These are phyloP conservation scores for Cupressus sempervirens DNA, from an alignment of 75 land plant genomes.

Conservation along the genomic window DNA sequence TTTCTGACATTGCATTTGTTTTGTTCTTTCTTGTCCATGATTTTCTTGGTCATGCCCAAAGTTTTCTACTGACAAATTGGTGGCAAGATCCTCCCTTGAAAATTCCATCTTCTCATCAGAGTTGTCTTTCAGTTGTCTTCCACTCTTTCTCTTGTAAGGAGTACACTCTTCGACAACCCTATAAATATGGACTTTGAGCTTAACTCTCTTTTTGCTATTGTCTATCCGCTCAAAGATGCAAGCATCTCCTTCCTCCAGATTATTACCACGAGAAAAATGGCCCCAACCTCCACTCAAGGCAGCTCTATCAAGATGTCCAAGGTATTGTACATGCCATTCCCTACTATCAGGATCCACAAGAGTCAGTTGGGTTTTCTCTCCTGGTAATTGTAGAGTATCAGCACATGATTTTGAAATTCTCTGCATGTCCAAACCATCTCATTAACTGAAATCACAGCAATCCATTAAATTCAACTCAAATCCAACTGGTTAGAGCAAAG, in stretches of 20 bases:
- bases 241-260: conserved; percentile 23
- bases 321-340: conserved; percentile 7
- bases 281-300: conserved; percentile 16
- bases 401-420: too few species aligned
- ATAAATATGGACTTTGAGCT: conserved; percentile 19
- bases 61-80: not conserved
- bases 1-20: not conserved
- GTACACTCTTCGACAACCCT: conserved; percentile 5
- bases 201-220: not conserved
- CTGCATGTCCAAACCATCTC: not conserved
- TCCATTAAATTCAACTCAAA: not conserved
- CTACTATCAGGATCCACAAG: not conserved
- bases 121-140: not conserved
- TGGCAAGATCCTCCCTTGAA: not conserved
- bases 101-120: not conserved
- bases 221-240: conserved; percentile 13
- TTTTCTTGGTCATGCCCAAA: not conserved
- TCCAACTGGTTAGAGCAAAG: not conserved
- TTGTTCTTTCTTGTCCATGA: not conserved
- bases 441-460: not conserved
- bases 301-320: not conserved
- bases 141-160: not conserved
- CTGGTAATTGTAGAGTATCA: too few species aligned
- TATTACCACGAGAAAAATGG: conserved; percentile 17
- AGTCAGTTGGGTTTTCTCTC: too few species aligned